Evolutionary conservation across 495 filamentous ascomycete species (phyloP).

Genomic region (Coniosporium apollinis): DNA sequence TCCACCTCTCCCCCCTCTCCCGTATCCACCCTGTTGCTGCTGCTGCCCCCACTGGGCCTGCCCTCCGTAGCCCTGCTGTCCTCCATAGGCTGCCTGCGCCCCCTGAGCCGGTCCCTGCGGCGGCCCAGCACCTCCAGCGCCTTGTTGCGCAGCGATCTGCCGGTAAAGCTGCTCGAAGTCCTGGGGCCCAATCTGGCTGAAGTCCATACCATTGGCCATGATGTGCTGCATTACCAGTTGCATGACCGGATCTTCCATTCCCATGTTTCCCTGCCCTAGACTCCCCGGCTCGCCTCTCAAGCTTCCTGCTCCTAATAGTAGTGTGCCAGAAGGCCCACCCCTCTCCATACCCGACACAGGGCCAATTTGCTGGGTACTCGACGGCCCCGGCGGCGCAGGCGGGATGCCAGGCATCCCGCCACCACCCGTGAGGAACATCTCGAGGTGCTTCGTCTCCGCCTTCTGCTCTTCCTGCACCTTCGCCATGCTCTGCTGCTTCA

Average conservation of each 20-base stretch:
- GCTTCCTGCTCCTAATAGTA: background rate
- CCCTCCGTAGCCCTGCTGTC: background rate
- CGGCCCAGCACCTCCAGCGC: background rate
- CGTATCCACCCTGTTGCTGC: background rate
- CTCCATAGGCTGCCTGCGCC: background rate
- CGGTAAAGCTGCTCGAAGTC: constrained; percentile 17
- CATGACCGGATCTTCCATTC: constrained; percentile 43
- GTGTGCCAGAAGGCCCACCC: constrained; percentile 1
- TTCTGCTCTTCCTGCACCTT: constrained; percentile 60
- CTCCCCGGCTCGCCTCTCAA: constrained; percentile 16
- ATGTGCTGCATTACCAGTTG: constrained; percentile 61
- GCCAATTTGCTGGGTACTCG: constrained; percentile 8
- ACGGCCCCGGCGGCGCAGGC: constrained; percentile 30
- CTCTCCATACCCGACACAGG: constrained; percentile 14
- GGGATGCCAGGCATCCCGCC: constrained; percentile 50
- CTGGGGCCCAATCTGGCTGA: constrained; percentile 49
- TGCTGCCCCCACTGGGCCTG: constrained; percentile 3
- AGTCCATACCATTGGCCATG: constrained; percentile 70
- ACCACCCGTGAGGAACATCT: constrained; percentile 50
- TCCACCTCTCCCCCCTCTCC: background rate
- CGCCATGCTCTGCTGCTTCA: constrained; percentile 66
- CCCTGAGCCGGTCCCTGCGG: background rate
- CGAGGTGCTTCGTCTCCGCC: constrained; percentile 78
- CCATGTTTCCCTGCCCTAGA: constrained; percentile 40
- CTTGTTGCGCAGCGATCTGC: too few species aligned